These are phyloP conservation scores for Besnoitia besnoiti DNA, from an alignment of 169 alveolate species.

Conservation along the genomic window DNA sequence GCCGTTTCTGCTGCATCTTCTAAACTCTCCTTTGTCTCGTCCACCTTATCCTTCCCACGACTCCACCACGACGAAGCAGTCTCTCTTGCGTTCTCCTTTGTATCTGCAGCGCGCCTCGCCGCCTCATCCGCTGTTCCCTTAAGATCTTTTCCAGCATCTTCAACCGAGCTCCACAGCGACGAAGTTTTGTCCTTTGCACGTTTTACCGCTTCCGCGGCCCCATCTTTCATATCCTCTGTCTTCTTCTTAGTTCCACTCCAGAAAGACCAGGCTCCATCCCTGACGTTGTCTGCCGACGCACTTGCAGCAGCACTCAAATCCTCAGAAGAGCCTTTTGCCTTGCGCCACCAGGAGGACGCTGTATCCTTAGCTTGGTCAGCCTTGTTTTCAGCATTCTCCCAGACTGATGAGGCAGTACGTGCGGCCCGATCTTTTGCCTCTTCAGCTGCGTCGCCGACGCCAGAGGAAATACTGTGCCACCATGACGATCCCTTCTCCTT, in stretches of 20 bases:
- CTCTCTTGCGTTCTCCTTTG: not conserved
- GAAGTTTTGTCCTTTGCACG: not conserved
- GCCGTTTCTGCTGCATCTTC: not conserved
- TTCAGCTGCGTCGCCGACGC: not conserved
- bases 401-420: too few species aligned
- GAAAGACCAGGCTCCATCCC: not conserved
- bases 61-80: slow-evolving; percentile 20
- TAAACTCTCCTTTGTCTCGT: not conserved
- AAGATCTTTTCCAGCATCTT: not conserved
- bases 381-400: not conserved
- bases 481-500: slow-evolving; percentile 22
- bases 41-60: not conserved
- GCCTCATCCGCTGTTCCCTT: not conserved
- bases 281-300: not conserved
- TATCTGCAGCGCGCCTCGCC: not conserved
- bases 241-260: not conserved
- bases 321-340: not conserved
- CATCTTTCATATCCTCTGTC: not conserved
- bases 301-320: not conserved
- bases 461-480: not conserved
- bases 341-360: not conserved
- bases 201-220: not conserved
- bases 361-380: not conserved
- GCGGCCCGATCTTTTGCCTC: not conserved
- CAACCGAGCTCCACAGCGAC: not conserved